A percentile compares a stretch with the other conserved stretches of the same genome.
phyloP scores from a whole-genome alignment of 805 yeast species.

The Candida morakotiae region DNA sequence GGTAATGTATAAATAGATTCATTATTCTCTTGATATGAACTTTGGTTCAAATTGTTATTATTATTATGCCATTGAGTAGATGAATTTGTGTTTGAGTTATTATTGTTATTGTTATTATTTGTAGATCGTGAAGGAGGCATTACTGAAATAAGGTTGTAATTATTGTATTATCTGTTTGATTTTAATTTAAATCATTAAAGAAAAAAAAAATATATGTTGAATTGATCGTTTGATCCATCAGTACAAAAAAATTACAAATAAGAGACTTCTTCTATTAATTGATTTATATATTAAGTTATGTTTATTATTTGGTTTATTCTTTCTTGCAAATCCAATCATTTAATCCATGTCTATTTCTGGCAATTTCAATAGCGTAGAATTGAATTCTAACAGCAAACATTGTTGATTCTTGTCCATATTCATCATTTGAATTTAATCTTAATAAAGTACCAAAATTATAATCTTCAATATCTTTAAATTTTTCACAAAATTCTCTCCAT shows the following conservation, averaged over 20 bases:
- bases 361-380: constrained; percentile 91
- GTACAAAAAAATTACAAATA: too few species aligned
- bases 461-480: constrained; percentile 84
- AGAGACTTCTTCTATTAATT: too few species aligned
- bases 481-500: constrained; percentile 87
- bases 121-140: constrained; percentile 5
- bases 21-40: constrained; percentile 7
- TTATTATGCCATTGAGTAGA: constrained; percentile 12
- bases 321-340: constrained; percentile 73
- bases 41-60: constrained; percentile 8
- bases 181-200: not conserved
- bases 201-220: not conserved
- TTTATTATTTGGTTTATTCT: not conserved
- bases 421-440: constrained; percentile 66
- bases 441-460: constrained; percentile 93
- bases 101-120: constrained; percentile 1
- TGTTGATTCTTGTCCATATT: constrained; percentile 79
- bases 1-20: constrained; percentile 42
- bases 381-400: constrained; percentile 91
- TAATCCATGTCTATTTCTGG: constrained; percentile 83
- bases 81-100: not conserved
- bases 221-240: too few species aligned
- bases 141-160: too few species aligned
- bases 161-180: too few species aligned
- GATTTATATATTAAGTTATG: too few species aligned